Base-by-base conservation (phyloP, 2,329 filamentous ascomycete genomes). In the Blumeria graminis region DNA sequence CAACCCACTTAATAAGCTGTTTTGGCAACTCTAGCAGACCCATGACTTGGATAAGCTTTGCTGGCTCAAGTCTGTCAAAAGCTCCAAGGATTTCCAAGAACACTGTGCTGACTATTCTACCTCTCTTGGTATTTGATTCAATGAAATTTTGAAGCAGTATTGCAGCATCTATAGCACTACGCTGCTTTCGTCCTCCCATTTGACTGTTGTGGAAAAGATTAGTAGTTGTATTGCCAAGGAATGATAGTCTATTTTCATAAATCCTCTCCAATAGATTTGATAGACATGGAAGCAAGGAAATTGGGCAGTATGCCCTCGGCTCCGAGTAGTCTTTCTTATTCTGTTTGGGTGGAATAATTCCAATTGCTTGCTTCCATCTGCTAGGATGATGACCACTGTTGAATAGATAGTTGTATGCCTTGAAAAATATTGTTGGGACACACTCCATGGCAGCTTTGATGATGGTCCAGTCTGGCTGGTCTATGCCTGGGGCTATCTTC, bases 321-420 rank as follows among this genome's bases (percentile, higher is more conserved):
- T n/a, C 11, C 18, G 34, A 43, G 34, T 56, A 56, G 32, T 36
- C 55, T 8, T 34, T 35, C 28, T 54, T 55, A 6, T 14, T 33
- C 11, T n/a, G 14, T 34, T 57, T 57, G 7, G 51, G 51, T 6
- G 55, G 16, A 32, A 57, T 55, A 4, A 48, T 43, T 3, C 50
- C 56, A n/a, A 55, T 54, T 46, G 50, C 51, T 33, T 43, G 4
- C 28, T 55, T 57, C 56, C 50, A 57, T 10, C 14, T 10, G 3
- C 3, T 6, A 13, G 50, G 50, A 43, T 57, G 38, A 3, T 46
- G 10, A 32, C 56, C 56, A 34, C 14, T 43, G 11, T 57, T 3
- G n/a, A 57, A 54, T 10, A 55, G 14, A 18, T 13, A 34, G n/a
- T 8, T 6, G 28, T 35, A 56, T 46, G 33, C n/a, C 7, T 11